Conservation (phyloP, 495 filamentous ascomycete species). For the Penicillium subrubescens region DNA sequence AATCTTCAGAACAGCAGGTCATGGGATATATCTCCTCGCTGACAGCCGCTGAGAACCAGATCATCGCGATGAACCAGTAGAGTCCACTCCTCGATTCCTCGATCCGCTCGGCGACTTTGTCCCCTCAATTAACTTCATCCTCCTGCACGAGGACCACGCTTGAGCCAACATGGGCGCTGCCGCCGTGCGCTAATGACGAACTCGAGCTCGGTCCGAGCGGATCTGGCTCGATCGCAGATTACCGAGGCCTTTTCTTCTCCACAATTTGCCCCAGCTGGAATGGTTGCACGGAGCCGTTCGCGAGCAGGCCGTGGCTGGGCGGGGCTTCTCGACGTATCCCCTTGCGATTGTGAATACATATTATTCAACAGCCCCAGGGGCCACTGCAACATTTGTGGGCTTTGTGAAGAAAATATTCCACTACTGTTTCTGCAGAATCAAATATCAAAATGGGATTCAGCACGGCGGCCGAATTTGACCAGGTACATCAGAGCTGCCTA, state of each 20-base stretch:
- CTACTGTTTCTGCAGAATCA: not conserved
- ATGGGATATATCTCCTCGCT: not conserved
- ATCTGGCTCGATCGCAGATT: not conserved
- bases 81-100: not conserved
- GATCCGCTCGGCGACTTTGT: not conserved
- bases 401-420: not conserved
- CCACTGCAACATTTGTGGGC: not conserved
- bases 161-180: not conserved
- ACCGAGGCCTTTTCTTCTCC: not conserved
- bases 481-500: slow-evolving; percentile 7
- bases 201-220: not conserved
- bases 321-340: not conserved
- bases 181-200: slow-evolving; percentile 1
- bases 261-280: slow-evolving; percentile 3
- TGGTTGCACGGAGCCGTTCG: not conserved
- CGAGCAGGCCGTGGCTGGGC: not conserved
- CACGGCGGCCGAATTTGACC: slow-evolving; percentile 21
- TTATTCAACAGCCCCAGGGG: not conserved
- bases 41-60: not conserved
- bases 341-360: not conserved
- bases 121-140: not conserved
- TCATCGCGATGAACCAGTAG: not conserved
- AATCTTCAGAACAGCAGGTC: not conserved
- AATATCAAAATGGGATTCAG: slow-evolving; percentile 20
- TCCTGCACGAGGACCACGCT: not conserved